Conservation (phyloP, 148 eudicot genomes). For the Cornus florida region DNA sequence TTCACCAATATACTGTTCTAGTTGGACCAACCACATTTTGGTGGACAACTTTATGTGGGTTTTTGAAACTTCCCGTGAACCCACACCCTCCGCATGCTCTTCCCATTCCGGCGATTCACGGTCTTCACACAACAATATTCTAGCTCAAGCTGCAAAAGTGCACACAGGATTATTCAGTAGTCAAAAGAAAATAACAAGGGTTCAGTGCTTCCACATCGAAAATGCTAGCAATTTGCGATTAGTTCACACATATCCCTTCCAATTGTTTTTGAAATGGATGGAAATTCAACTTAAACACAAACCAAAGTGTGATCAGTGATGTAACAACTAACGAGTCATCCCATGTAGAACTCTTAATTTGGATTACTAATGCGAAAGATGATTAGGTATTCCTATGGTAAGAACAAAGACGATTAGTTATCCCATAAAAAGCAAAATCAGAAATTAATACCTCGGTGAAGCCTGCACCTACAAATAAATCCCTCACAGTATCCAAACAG, state of each 20-base stretch:
- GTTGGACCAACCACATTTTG: neutral
- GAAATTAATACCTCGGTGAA: slow-evolving; percentile 67
- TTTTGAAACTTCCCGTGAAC: slow-evolving; percentile 93
- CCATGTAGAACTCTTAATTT: too few species aligned
- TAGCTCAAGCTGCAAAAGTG: slow-evolving; percentile 69
- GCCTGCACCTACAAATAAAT: slow-evolving; percentile 68
- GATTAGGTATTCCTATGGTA: neutral
- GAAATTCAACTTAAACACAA: too few species aligned
- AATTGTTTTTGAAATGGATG: neutral
- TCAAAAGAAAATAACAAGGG: neutral
- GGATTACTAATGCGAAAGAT: neutral
- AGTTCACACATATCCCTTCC: neutral
- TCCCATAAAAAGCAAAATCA: neutral
- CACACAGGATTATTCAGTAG: neutral
- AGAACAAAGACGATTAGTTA: too few species aligned
- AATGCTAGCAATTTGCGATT: neutral
- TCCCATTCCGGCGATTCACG: slow-evolving; percentile 67
- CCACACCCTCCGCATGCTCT: slow-evolving; percentile 88
- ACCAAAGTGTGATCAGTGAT: neutral
- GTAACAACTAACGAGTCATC: too few species aligned
- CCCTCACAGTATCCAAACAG: slow-evolving; percentile 61
- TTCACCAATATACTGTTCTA: too few species aligned
- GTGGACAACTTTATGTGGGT: slow-evolving; percentile 32
- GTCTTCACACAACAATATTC: slow-evolving; percentile 90
- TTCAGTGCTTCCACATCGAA: neutral